These are phyloP conservation scores for Venturia oleaginea DNA, from an alignment of 2,329 filamentous ascomycete genomes.

Conservation along the genomic window DNA sequence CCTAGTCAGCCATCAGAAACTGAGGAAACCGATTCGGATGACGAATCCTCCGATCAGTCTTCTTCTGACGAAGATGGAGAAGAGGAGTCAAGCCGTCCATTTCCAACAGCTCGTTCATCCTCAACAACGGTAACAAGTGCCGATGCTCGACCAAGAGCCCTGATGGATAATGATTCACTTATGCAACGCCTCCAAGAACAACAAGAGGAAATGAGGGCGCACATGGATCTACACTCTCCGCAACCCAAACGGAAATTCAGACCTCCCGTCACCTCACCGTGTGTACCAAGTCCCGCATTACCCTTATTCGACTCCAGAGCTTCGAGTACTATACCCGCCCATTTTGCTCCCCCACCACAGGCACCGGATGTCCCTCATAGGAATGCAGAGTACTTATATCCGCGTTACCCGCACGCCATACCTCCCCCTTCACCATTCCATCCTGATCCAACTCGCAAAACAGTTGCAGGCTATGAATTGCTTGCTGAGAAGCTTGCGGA, in stretches of 20 bases:
- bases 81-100: conserved; percentile 10
- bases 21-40: conserved; percentile 1
- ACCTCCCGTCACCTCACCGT: conserved; percentile 4
- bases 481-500: conserved; percentile 26
- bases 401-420: neutral
- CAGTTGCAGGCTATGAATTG: conserved; percentile 29
- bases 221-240: conserved; percentile 27
- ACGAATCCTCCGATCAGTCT: conserved; percentile 3
- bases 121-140: neutral
- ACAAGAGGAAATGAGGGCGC: conserved; percentile 26
- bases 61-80: conserved; percentile 10
- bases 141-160: neutral
- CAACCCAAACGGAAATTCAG: conserved; percentile 20
- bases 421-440: neutral
- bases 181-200: conserved; percentile 22
- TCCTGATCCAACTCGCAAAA: conserved; percentile 22
- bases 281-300: conserved; percentile 5
- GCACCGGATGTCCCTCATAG: neutral
- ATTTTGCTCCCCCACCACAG: neutral
- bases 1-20: neutral
- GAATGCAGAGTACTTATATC: neutral
- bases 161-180: conserved; percentile 7
- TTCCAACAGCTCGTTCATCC: neutral
- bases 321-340: neutral
- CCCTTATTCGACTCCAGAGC: conserved; percentile 8